Evolutionary conservation across 78 protist genomes (phyloP), one percentile per base, ranked within the genome.

Genomic region (Dictyostelium brefeldianum): DNA sequence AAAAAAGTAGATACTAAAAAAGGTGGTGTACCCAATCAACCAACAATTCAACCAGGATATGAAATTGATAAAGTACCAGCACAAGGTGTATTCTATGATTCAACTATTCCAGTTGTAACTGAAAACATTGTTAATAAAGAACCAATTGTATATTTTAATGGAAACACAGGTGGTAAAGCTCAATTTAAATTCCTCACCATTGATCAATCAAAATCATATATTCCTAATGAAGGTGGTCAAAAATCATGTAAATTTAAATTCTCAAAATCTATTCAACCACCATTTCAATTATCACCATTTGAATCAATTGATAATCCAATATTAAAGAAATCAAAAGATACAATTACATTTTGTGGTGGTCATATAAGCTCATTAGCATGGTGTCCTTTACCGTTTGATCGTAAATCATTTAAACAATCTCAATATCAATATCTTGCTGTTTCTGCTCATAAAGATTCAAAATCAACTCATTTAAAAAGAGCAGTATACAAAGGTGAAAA

Each of bases 341-440:
- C 59, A 9, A 29, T 56, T 20, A 50, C 51, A 14, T 50, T n/a
- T 20, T 46, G 65, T 56, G 91, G 91, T 56, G 91, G 91, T 7
- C 6, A 50, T 46, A 27, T 83, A 10, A 48, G 57, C 22, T 10
- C 82, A 2, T 41, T 83, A 64, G 91, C 73, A 46, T 83, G 91
- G 91, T 83, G 91, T 73, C 91, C 91, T 43, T 56, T 73, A 25
- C 81, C 80, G 41, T n/a, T n/a, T 14, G 20, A 36, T 18, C 31
- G 67, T 57, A 14, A 64, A 3, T 4, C 22, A 5, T 31, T 18
- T 67, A 11, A 20, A 5, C 25, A 31, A 31, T 43, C 73, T 2
- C 54, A 74, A 17, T 36, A 36, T 4, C 84, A 87, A 64, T 87
- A 70, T 65, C 20, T 87, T 31, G 93, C 93, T 9, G 67, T 87